Evolutionary conservation across 2,329 filamentous ascomycete genomes (phyloP), one percentile per base, ranked within the genome.

Genomic region (Fusarium praegraminearum): DNA sequence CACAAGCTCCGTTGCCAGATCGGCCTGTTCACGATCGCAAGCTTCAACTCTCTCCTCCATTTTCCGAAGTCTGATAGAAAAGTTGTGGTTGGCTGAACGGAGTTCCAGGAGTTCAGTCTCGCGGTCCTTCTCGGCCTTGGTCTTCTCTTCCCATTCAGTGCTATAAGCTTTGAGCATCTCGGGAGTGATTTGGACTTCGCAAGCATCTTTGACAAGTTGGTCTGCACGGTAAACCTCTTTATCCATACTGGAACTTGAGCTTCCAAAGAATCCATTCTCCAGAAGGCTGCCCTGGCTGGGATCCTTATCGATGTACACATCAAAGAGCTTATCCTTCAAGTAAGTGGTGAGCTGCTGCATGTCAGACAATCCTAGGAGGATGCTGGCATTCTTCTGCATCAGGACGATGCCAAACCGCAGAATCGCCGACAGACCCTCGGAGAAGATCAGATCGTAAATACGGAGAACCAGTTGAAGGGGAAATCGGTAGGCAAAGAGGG

Each of bases 401-500:
- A 99, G 86, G 5, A 96, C 93, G 70, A 98, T 91, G 55, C 94
- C 95, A 73, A 99, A 99, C 73, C 95, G 95, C 54, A 99, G 83
- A 71, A 99, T 96, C 1, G 96, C 96, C 55, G 94, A 93, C 18
- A 99, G 85, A 4, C 97, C 96, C 80, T 98, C 95, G 47, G 93
- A 96, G 20, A 99, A 85, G 53, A 99, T 96, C 57, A 99, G 83
- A 77, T 99, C 96, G 80, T 98, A 99, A 52, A 99, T 97, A 33
- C 96, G 92, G 61, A 99, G 90, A 9, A 99, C 96, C 12, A 99
- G 89, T 77, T 99, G 96, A 10, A 99, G 86, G 11, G 96, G 96
- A 79, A 99, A 99, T 43, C 97, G 92, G 79, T 99, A 99, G 33
- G 95, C 94, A 77, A 99, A 99, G n/a, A 99, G 86, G 0, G 96